phyloP scores from a whole-genome alignment of 2,329 filamentous ascomycete species.

The Pseudocercospora cruenta region DNA sequence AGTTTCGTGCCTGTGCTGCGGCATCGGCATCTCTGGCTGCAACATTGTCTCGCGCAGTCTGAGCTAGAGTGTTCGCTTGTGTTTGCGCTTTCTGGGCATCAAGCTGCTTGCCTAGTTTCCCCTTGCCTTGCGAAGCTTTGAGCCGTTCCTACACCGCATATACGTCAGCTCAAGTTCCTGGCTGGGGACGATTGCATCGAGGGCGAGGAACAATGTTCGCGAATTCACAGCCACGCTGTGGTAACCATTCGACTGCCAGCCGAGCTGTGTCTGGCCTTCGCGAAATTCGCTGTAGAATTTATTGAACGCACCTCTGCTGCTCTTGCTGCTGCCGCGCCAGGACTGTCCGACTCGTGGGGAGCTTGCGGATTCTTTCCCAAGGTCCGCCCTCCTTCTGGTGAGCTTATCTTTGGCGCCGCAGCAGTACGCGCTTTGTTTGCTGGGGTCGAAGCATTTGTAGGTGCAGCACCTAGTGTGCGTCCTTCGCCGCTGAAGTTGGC shows the following conservation, averaged over 20 bases:
- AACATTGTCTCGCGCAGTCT: conserved; percentile 68
- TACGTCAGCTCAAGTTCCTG: background rate
- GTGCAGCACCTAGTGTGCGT: conserved; percentile 67
- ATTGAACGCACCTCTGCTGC: conserved; percentile 75
- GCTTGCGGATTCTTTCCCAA: conserved; percentile 57
- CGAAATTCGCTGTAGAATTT: background rate
- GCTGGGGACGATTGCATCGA: background rate
- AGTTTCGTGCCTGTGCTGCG: conserved; percentile 59
- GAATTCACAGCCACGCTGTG: background rate
- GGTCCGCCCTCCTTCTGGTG: conserved; percentile 55
- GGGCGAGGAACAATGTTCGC: background rate
- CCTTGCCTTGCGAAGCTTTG: conserved; percentile 61
- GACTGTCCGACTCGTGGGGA: conserved; percentile 54
- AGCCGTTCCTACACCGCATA: conserved; percentile 63
- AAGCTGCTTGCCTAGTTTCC: conserved; percentile 72
- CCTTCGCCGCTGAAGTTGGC: conserved; percentile 74
- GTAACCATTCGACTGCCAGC: background rate
- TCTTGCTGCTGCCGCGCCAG: conserved; percentile 72
- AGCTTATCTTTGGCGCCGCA: conserved; percentile 54
- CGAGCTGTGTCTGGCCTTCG: background rate
- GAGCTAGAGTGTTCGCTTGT: conserved; percentile 66
- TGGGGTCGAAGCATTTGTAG: conserved; percentile 45
- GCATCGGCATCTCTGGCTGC: conserved; percentile 70
- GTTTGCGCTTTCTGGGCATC: conserved; percentile 77
- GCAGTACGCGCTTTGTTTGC: conserved; percentile 46